A percentile compares a stretch with the other conserved stretches of the same genome.
Conservation (phyloP, 164 flowering plant genomes). For the Brasenia schreberi region DNA sequence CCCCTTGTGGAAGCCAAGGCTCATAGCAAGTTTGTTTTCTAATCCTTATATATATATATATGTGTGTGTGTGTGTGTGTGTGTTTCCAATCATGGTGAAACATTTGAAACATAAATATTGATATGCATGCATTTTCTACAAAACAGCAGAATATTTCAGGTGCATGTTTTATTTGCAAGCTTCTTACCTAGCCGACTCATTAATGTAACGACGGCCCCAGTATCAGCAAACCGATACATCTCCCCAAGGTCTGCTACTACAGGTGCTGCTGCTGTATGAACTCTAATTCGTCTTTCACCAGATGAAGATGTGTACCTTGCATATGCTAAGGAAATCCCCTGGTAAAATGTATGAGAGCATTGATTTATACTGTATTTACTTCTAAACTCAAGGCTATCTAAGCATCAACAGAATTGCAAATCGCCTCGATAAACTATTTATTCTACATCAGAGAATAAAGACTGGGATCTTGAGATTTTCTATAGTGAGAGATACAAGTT, state of each 20-base stretch:
- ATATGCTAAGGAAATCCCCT: conserved; percentile 28
- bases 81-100: too few relatives aligned
- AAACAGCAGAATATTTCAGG: too few relatives aligned
- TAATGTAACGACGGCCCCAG: conserved; percentile 71
- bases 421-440: not conserved
- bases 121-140: too few relatives aligned
- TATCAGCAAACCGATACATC: conserved; percentile 92
- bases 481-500: too few relatives aligned
- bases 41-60: too few relatives aligned
- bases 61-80: too few relatives aligned
- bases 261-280: conserved; percentile 93
- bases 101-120: too few relatives aligned
- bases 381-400: not conserved
- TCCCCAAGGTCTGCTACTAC: conserved; percentile 89
- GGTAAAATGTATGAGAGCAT: not conserved
- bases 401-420: not conserved
- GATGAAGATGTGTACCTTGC: conserved; percentile 92
- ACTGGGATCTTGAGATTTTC: too few relatives aligned
- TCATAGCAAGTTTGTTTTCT: too few relatives aligned
- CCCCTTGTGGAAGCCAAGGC: too few relatives aligned
- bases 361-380: not conserved
- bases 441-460: not conserved
- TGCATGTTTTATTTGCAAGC: too few relatives aligned
- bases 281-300: conserved; percentile 98
- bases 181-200: conserved; percentile 66